A percentile compares a stretch with the other conserved stretches of the same genome.
Conservation (phyloP, 2,329 filamentous ascomycete species). For the Microdochium nivale region DNA sequence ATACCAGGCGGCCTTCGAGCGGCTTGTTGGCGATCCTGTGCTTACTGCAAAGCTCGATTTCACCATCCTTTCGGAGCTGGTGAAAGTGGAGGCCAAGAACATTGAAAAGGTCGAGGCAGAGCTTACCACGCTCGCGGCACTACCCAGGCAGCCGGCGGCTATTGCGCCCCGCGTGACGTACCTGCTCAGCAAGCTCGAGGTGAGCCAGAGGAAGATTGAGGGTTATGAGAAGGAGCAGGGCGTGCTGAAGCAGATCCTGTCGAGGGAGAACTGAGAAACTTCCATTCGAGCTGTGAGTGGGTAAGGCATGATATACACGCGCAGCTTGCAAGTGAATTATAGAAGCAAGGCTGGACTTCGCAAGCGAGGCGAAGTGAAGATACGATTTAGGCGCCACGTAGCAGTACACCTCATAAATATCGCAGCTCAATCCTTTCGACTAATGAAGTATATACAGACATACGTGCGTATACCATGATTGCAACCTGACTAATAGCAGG, state of each 20-base stretch:
- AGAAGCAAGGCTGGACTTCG: background rate
- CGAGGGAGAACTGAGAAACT: conserved; percentile 17
- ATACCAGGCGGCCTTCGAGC: conserved; percentile 73
- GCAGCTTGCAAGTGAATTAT: background rate
- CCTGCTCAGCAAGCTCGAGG: conserved; percentile 63
- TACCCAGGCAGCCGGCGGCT: conserved; percentile 65
- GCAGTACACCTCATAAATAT: too few relatives aligned
- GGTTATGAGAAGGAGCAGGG: conserved; percentile 65
- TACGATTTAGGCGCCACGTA: too few relatives aligned
- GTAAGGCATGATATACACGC: too few relatives aligned
- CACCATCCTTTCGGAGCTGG: conserved; percentile 57
- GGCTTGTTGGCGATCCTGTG: conserved; percentile 62
- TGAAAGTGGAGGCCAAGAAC: conserved; percentile 61
- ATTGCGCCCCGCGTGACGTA: conserved; percentile 59
- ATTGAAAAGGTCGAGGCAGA: conserved; percentile 78
- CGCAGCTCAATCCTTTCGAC: too few relatives aligned
- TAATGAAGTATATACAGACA: too few relatives aligned
- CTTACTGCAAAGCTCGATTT: conserved; percentile 68
- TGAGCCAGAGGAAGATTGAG: conserved; percentile 67
- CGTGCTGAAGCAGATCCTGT: conserved; percentile 61
- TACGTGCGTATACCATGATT: background rate
- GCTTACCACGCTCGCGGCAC: conserved; percentile 56
- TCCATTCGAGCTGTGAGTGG: too few relatives aligned
- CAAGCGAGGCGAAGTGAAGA: too few relatives aligned
- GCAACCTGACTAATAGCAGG: background rate